phyloP scores from a whole-genome alignment of 352 stramenopile genomes.

The Pythium folliculosum region DNA sequence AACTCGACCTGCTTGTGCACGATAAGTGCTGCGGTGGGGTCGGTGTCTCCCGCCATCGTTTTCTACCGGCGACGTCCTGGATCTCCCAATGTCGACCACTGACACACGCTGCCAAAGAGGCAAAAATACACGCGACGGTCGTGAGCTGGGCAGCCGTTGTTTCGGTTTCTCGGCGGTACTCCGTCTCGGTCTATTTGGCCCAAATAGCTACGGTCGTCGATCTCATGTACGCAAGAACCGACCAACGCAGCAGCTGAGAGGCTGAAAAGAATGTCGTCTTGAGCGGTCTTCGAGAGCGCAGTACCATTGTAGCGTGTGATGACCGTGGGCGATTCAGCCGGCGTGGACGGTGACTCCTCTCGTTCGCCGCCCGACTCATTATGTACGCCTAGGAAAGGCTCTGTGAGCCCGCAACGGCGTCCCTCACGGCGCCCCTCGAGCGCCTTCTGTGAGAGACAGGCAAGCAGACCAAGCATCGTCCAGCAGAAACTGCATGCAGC shows the following conservation, averaged over 20 bases:
- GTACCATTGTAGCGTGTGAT: not conserved
- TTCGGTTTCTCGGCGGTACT: not conserved
- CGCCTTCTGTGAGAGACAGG: not conserved
- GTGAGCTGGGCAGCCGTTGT: not conserved
- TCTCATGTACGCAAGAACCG: not conserved
- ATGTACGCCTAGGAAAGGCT: not conserved
- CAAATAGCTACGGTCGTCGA: not conserved
- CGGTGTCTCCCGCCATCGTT: not conserved
- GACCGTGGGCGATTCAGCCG: not conserved
- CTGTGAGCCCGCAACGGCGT: not conserved
- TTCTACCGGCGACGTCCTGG: not conserved
- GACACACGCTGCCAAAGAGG: not conserved
- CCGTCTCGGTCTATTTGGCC: too few species aligned
- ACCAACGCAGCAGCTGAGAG: not conserved
- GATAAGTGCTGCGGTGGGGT: slow-evolving; percentile 28
- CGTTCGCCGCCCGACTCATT: not conserved
- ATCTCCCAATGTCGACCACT: not conserved
- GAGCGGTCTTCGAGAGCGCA: not conserved
- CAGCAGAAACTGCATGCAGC: slow-evolving; percentile 68
- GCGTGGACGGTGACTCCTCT: not conserved
- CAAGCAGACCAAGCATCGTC: slow-evolving; percentile 41
- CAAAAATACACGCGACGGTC: slow-evolving; percentile 16
- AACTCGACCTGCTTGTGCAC: slow-evolving; percentile 32
- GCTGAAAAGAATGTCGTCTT: not conserved
- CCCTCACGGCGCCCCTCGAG: slow-evolving; percentile 17